Conservation (phyloP, 2,329 filamentous ascomycete species). For the Penicillium polonicum region DNA sequence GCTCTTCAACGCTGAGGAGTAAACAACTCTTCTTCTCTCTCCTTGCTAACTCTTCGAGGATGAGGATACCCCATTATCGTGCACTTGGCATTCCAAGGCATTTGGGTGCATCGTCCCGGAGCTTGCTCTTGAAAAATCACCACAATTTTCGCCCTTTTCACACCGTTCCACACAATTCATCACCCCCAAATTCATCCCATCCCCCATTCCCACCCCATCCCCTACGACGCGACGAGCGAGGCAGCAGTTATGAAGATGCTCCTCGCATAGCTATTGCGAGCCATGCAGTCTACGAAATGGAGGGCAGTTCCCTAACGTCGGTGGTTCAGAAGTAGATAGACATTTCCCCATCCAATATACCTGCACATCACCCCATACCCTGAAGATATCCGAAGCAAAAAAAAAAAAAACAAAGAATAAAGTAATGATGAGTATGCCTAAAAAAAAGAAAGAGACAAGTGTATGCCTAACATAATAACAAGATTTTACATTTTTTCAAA, state of each 20-base stretch:
- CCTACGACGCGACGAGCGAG: constrained; percentile 26
- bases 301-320: constrained; percentile 22
- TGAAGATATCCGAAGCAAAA: constrained; percentile 3
- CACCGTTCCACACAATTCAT: constrained; percentile 8
- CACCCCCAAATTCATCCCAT: constrained; percentile 11
- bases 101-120: constrained; percentile 14
- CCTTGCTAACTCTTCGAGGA: constrained; percentile 3
- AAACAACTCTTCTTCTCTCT: constrained; percentile 14
- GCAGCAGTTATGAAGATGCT: constrained; percentile 32
- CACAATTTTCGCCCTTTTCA: constrained; percentile 12
- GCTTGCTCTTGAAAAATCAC: constrained; percentile 15
- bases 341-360: constrained; percentile 34
- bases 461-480: not conserved
- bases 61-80: constrained; percentile 7
- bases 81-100: constrained; percentile 12
- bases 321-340: constrained; percentile 38
- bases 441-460: not conserved
- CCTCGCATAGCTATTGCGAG: constrained; percentile 26
- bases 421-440: not conserved
- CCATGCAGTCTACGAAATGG: constrained; percentile 27
- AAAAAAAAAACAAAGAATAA: not conserved
- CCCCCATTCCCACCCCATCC: constrained; percentile 14
- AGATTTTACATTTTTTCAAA: no score
- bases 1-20: constrained; percentile 63
- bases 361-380: constrained; percentile 22